A percentile compares a stretch with the other conserved stretches of the same genome.
phyloP scores from a whole-genome alignment of 2,329 filamentous ascomycete species.

The Colletotrichum abscissum region DNA sequence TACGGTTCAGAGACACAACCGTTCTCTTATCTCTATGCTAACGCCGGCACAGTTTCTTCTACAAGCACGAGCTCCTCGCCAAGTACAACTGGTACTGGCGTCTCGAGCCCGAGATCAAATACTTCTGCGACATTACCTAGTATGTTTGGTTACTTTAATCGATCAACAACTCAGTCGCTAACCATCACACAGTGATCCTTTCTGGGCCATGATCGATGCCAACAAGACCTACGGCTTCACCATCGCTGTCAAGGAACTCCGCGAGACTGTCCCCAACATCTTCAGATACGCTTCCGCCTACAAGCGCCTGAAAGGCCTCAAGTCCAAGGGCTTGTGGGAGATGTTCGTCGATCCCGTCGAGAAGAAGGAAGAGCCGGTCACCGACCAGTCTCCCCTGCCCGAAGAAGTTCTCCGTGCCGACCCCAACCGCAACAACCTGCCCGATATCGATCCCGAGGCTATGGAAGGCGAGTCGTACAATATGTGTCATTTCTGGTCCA shows the following conservation, averaged over 20 bases:
- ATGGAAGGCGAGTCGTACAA: conserved; percentile 99
- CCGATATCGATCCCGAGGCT: conserved; percentile 86
- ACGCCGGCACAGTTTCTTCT: conserved; percentile 78
- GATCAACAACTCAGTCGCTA: neutral
- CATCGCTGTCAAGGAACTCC: conserved; percentile 97
- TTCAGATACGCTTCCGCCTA: conserved; percentile 99
- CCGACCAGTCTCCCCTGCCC: conserved; percentile 75
- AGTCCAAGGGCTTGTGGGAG: conserved; percentile 94
- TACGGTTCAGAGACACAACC: conserved; percentile 53
- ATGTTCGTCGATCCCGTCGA: conserved; percentile 92
- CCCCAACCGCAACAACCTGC: conserved; percentile 75
- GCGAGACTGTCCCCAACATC: conserved; percentile 97
- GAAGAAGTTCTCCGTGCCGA: conserved; percentile 86
- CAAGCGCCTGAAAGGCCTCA: conserved; percentile 90
- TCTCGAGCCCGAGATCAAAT: conserved; percentile 98
- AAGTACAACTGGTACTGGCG: conserved; percentile 99
- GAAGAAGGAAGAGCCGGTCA: conserved; percentile 67
- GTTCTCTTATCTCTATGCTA: conserved; percentile 29
- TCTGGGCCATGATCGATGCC: conserved; percentile 89
- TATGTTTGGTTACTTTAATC: conserved; percentile 50
- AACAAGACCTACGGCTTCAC: conserved; percentile 99
- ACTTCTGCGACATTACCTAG: conserved; percentile 99
- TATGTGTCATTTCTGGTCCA: conserved; percentile 99
- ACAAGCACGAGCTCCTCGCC: conserved; percentile 91
- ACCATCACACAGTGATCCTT: conserved; percentile 77